A percentile compares a stretch with the other conserved stretches of the same genome.
Conservation (phyloP, 2,329 filamentous ascomycete genomes). For the Cercospora sesami region DNA sequence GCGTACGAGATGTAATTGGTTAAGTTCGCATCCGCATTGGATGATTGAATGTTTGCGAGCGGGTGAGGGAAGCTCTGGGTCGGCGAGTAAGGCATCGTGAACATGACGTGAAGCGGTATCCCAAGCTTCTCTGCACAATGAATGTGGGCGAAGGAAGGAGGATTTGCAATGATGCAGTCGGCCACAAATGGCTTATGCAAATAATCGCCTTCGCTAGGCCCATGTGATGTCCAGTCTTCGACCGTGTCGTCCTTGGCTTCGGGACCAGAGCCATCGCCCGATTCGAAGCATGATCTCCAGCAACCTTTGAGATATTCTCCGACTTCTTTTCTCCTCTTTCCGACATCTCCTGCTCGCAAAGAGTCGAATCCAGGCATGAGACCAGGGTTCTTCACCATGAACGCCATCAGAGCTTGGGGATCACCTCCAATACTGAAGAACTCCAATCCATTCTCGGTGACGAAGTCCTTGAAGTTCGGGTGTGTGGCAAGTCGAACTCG, state of each 20-base stretch:
- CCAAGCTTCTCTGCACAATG: conserved; percentile 74
- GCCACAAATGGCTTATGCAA: conserved; percentile 70
- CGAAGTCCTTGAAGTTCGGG: conserved; percentile 51
- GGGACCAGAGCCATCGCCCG: conserved; percentile 62
- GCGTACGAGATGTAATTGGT: conserved; percentile 83
- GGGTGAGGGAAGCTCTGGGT: conserved; percentile 85
- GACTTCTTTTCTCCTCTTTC: conserved; percentile 71
- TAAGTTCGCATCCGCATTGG: conserved; percentile 72
- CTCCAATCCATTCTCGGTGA: conserved; percentile 52
- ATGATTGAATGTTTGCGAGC: conserved; percentile 75
- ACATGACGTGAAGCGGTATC: conserved; percentile 80
- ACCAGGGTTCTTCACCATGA: conserved; percentile 88
- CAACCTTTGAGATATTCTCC: conserved; percentile 78
- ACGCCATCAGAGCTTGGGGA: conserved; percentile 60
- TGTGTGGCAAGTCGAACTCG: conserved; percentile 52
- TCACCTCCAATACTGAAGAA: conserved; percentile 56
- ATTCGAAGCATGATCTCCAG: conserved; percentile 82
- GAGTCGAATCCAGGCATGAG: conserved; percentile 81
- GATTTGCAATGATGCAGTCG: conserved; percentile 77
- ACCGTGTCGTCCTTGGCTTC: conserved; percentile 44
- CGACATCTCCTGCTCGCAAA: conserved; percentile 73
- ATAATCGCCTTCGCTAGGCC: conserved; percentile 44
- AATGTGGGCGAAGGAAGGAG: conserved; percentile 73
- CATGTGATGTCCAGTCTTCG: conserved; percentile 48
- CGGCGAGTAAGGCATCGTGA: conserved; percentile 91